These are phyloP conservation scores for Arabidopsis lyrata DNA, from an alignment of 441 rosid species.

Conservation along the genomic window DNA sequence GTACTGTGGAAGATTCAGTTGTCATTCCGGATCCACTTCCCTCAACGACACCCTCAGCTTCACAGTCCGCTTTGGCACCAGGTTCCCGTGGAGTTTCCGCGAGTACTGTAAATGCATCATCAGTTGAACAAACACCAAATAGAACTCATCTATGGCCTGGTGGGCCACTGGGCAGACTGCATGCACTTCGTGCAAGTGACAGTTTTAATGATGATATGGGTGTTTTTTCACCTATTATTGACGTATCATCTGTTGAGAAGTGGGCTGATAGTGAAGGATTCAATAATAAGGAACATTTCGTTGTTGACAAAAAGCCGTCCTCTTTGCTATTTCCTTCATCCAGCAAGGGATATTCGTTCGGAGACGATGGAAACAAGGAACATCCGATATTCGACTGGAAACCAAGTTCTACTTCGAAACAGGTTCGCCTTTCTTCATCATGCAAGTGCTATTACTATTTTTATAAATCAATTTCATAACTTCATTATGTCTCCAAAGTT, in stretches of 20 bases:
- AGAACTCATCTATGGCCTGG: conserved; percentile 69
- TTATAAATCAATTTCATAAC: not conserved
- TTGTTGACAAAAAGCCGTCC: conserved; percentile 71
- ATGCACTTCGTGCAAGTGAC: conserved; percentile 71
- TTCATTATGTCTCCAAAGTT: conserved; percentile 14
- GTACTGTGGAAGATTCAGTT: conserved; percentile 82
- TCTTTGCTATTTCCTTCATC: conserved; percentile 71
- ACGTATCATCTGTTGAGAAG: conserved; percentile 84
- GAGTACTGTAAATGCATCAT: conserved; percentile 50
- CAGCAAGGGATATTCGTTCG: conserved; percentile 67
- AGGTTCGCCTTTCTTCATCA: conserved; percentile 57
- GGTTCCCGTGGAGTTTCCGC: conserved; percentile 60
- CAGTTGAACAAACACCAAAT: conserved; percentile 73
- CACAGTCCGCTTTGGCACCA: conserved; percentile 54
- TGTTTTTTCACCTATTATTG: conserved; percentile 89
- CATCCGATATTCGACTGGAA: conserved; percentile 85
- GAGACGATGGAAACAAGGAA: conserved; percentile 68
- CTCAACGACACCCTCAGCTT: conserved; percentile 64
- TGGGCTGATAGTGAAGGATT: conserved; percentile 69
- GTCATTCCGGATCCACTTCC: conserved; percentile 99
- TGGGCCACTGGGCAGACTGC: conserved; percentile 72
- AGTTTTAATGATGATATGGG: conserved; percentile 94
- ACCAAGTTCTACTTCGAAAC: conserved; percentile 66
- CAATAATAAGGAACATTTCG: conserved; percentile 63
- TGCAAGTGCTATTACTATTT: conserved; percentile 1